Conservation (phyloP, 371 early-diverging fungal genomes). For the Chytridium lagenaria region DNA sequence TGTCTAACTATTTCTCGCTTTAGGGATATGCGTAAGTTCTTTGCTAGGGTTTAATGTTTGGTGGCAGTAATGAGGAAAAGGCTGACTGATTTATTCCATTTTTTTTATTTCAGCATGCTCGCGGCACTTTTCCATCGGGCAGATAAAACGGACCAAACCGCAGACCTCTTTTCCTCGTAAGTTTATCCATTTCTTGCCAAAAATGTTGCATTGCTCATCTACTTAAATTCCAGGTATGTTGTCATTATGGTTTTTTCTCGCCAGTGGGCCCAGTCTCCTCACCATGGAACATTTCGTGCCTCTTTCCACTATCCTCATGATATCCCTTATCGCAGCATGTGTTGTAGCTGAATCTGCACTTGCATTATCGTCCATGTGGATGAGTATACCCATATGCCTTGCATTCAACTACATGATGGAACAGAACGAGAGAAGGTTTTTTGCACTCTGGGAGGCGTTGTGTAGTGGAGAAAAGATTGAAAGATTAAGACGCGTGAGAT, state of each 20-base stretch:
- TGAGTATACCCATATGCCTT: not conserved
- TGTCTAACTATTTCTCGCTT: too few relatives aligned
- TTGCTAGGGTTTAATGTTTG: too few relatives aligned
- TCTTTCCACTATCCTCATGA: not conserved
- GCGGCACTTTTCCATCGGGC: not conserved
- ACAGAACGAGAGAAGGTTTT: not conserved
- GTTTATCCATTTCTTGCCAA: not conserved
- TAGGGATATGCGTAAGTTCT: not conserved
- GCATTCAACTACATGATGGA: constrained; percentile 2
- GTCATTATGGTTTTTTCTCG: not conserved
- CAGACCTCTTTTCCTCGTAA: not conserved
- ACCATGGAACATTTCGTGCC: not conserved
- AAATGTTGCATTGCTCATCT: too few relatives aligned
- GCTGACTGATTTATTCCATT: not conserved
- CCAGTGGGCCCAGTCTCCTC: not conserved
- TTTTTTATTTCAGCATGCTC: not conserved
- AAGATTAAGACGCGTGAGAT: not conserved
- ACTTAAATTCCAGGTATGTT: not conserved
- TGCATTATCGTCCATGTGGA: not conserved
- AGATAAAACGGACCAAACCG: not conserved
- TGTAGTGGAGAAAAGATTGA: not conserved
- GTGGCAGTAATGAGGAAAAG: too few relatives aligned
- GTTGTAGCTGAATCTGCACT: not conserved
- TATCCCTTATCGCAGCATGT: not conserved
- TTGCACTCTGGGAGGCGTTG: not conserved